Percentiles rank a stretch among this genome's conserved stretches.
Evolutionary conservation across 108 stramenopile species (phyloP).

Genomic region (Nitzschia sp.): DNA sequence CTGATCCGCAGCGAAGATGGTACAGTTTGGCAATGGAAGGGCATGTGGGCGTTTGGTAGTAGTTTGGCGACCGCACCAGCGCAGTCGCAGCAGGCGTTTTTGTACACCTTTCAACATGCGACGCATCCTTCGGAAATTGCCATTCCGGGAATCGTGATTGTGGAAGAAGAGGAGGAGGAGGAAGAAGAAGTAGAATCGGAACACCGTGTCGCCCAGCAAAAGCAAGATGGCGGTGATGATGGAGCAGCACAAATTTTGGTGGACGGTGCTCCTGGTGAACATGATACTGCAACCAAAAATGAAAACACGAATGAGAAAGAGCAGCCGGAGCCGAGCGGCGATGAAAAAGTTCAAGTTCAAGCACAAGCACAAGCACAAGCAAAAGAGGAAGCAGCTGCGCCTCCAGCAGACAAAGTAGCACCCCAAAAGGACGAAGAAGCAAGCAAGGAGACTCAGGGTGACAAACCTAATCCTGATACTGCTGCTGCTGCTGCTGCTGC

Average conservation of each 20-base stretch:
- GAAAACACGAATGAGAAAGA: neutral
- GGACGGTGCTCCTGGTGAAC: constrained; percentile 13
- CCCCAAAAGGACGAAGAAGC: neutral
- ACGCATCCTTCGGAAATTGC: constrained; percentile 44
- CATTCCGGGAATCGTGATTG: constrained; percentile 39
- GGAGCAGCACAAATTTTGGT: no score
- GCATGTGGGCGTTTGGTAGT: constrained; percentile 70
- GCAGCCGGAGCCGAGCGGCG: neutral
- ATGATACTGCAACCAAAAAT: constrained; percentile 14
- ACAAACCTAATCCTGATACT: neutral
- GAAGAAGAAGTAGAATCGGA: neutral
- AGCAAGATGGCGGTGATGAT: no score
- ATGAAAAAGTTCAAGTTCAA: neutral
- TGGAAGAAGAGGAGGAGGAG: constrained; percentile 21
- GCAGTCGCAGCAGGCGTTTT: constrained; percentile 44
- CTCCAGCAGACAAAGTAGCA: neutral
- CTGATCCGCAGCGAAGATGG: constrained; percentile 2
- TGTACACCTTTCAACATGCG: constrained; percentile 41
- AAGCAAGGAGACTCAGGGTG: neutral
- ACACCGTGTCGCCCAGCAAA: neutral
- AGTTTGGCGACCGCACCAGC: constrained; percentile 11
- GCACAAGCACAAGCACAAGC: neutral
- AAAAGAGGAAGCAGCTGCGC: neutral
- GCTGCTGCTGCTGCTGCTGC: constrained; percentile 1
- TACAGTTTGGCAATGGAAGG: constrained; percentile 62